These are phyloP conservation scores for Tetratostichococcus sp. DNA, from an alignment of 139 green algal species.

Conservation along the genomic window DNA sequence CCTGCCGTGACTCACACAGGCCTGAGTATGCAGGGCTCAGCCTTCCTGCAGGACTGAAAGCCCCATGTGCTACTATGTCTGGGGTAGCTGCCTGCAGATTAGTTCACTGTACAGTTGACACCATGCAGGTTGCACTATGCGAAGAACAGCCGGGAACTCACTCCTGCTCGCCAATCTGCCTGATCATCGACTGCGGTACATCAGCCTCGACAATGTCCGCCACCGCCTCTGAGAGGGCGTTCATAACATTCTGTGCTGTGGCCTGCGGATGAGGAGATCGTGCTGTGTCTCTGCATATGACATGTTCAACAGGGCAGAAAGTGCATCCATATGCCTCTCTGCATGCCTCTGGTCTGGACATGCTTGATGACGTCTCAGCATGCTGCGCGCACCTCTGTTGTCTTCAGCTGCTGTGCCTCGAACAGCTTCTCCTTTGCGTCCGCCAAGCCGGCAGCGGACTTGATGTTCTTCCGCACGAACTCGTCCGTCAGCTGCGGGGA, in stretches of 20 bases:
- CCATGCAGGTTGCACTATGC: too few species aligned
- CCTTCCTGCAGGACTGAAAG: too few species aligned
- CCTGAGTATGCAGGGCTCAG: too few species aligned
- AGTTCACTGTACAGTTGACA: too few species aligned
- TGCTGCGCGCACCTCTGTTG: not conserved
- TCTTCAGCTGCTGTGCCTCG: slow-evolving; percentile 1
- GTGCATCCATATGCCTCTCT: too few species aligned
- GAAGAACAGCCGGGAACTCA: too few species aligned
- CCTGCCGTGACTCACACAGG: not conserved
- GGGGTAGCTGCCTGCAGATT: too few species aligned
- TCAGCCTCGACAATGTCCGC: slow-evolving; percentile 23
- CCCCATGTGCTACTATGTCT: too few species aligned
- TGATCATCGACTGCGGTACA: slow-evolving; percentile 38
- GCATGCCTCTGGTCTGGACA: too few species aligned
- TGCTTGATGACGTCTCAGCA: too few species aligned
- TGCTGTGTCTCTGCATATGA: too few species aligned
- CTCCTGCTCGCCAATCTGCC: slow-evolving; percentile 34
- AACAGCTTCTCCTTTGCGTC: slow-evolving; percentile 24
- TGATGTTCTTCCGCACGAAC: slow-evolving; percentile 15
- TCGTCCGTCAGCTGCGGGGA: slow-evolving; percentile 28
- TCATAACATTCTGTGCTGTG: slow-evolving; percentile 14
- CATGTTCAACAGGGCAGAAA: too few species aligned
- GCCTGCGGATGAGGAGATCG: not conserved
- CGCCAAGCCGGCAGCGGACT: slow-evolving; percentile 3
- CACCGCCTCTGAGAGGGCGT: slow-evolving; percentile 36